Evolutionary conservation across 352 stramenopile species (phyloP), one percentile per base, ranked within the genome.

Genomic region (Pythium brassicae): DNA sequence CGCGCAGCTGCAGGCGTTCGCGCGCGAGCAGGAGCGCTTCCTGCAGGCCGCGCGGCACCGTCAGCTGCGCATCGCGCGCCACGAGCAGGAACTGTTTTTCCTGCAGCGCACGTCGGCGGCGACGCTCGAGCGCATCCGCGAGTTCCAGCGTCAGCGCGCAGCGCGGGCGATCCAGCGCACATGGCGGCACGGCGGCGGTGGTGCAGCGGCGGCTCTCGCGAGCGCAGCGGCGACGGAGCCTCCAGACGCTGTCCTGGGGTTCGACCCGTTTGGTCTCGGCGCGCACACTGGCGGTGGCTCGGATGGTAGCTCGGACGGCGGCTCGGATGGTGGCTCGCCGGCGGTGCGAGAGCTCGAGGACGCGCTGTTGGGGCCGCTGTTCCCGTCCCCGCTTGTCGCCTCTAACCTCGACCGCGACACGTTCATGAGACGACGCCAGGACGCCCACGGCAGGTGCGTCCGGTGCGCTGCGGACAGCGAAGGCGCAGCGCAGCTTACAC

Each of bases 1-100:
- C 53, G 59, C 55, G 22, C 50, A 71, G 49, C 64, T 87, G 12
- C 71, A 72, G 40, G 55, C 60, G 48, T 85, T 88, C 48, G 74
- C 76, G 37, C 66, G 70, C 55, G 65, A 88, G 20, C 78, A 89
- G 68, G 63, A 76, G 22, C 62, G 54, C 17, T 83, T 80, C 44
- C 57, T 77, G 20, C 50, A 54, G 27, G 72, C 77, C 25, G 79
- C 68, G 50, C 68, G 76, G 29, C 66, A 65, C 12, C 61, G 78
- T 12, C 68, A 86, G 49, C 56, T 69, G 23, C 72, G 78, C 22
- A 76, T 92, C 29, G 82, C 69, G 72, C 69, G 68, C n/a, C 70
- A 78, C 50, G 75, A 88, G 55, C 75, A 88, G 42, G 69, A 86
- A 25, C 69, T 89, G 15, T 74, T 79, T 27, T 89, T 89, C 45